A percentile compares a stretch with the other conserved stretches of the same genome.
These are phyloP conservation scores for Leccinum disarticulatum DNA, from an alignment of 768 basidiomycete genomes.

Conservation along the genomic window DNA sequence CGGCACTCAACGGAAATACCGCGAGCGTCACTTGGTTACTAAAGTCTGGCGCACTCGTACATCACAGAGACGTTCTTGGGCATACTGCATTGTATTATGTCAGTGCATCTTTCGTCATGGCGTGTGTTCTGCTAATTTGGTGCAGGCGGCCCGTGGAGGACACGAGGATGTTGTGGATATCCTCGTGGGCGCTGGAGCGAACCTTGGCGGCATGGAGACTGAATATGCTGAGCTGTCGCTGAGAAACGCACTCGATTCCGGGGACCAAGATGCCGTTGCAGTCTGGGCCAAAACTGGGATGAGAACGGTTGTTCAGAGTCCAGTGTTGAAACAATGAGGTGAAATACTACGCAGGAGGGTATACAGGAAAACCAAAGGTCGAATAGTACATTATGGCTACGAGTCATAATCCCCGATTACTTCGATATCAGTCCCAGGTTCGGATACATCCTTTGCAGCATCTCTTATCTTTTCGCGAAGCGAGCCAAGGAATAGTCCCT, in stretches of 20 bases:
- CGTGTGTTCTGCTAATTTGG: slow-evolving; percentile 3
- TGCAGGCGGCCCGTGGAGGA: slow-evolving; percentile 73
- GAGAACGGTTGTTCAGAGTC: slow-evolving; percentile 1
- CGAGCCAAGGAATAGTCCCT: slow-evolving; percentile 65
- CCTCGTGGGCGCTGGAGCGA: slow-evolving; percentile 73
- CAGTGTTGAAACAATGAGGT: not conserved
- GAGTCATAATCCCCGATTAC: slow-evolving; percentile 22
- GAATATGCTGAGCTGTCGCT: slow-evolving; percentile 54
- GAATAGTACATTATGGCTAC: slow-evolving; percentile 3
- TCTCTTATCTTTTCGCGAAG: slow-evolving; percentile 52
- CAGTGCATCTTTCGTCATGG: slow-evolving; percentile 21
- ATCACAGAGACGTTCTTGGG: slow-evolving; percentile 74
- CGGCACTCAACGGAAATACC: slow-evolving; percentile 64
- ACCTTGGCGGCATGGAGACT: slow-evolving; percentile 65
- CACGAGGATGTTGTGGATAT: slow-evolving; percentile 59
- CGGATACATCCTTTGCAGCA: slow-evolving; percentile 27
- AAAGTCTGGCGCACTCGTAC: slow-evolving; percentile 76
- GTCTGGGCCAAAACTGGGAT: slow-evolving; percentile 61
- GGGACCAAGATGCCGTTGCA: slow-evolving; percentile 44
- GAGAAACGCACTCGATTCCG: slow-evolving; percentile 35
- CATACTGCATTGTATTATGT: slow-evolving; percentile 87
- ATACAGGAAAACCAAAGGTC: slow-evolving; percentile 12
- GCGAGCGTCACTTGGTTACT: slow-evolving; percentile 50
- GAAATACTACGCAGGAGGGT: slow-evolving; percentile 15
- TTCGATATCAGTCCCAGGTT: slow-evolving; percentile 27